Base-by-base conservation (phyloP, 495 filamentous ascomycete genomes). In the Penicillium bialowiezense region DNA sequence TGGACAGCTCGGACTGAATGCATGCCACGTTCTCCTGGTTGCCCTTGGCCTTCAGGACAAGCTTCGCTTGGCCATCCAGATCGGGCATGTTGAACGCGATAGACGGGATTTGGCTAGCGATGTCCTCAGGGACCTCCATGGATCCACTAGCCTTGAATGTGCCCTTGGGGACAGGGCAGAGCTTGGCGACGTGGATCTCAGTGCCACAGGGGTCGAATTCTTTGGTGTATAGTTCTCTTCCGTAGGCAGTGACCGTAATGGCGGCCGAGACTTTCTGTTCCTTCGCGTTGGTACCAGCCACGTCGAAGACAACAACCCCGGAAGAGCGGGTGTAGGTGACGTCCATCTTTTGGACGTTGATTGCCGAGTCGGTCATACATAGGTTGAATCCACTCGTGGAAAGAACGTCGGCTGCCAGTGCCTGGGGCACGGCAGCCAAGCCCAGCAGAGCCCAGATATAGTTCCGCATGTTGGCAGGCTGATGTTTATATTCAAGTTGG, bases 41-140 rank as follows among this genome's bases (percentile, higher is more conserved):
- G 8, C 84, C 78, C 14, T 81, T 66, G 6, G 86, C 74, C 42
- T 76, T 83, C 4, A 98, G 75, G 53, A 90, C 70, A 48, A 98
- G 65, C 33, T 85, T 91, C 29, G 89, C 93, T 67, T 88, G 72
- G 28, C 92, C 91, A 37, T 91, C 90, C 44, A 98, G 81, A 70
- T 98, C 90, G 19, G 93, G 93, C 29, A 98, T 75, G 45, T 80
- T 79, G 69, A 97, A 98, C 3, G 93, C 93, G 54, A 98, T 95
- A 0, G 84, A 77, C 7, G 93, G 93, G 44, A 98, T 92, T 63
- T 87, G 65, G 48, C 73, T 78, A 14, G 86, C 85, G 62, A 83
- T 90, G 33, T 80, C 58, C 0, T 75, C 53, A 3, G 93, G 89
- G 20, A 98, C 87, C 9, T 60, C 50, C 60, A 91, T 82, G 1